Conservation (phyloP, 2,329 filamentous ascomycete genomes). For the Thielaviopsis populi region DNA sequence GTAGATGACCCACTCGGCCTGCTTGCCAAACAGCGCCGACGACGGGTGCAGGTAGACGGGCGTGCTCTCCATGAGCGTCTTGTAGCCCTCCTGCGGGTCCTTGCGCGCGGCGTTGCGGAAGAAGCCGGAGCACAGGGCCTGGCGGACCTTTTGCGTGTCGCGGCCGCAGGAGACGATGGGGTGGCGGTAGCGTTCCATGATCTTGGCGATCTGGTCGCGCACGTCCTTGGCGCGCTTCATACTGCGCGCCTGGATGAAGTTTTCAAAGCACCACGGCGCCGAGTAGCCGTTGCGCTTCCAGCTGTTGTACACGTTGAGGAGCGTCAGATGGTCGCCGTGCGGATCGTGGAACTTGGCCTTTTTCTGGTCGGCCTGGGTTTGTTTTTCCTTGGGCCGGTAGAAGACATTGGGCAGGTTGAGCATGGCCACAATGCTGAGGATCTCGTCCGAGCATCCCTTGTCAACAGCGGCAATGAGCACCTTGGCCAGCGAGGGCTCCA, state of each 20-base stretch:
- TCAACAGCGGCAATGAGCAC: constrained; percentile 78
- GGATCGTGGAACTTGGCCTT: constrained; percentile 96
- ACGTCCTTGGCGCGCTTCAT: constrained; percentile 88
- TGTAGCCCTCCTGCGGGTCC: constrained; percentile 92
- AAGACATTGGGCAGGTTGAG: constrained; percentile 76
- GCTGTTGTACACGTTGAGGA: constrained; percentile 93
- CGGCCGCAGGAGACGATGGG: constrained; percentile 70
- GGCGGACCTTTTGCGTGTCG: constrained; percentile 72
- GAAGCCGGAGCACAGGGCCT: constrained; percentile 82
- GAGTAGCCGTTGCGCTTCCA: constrained; percentile 79
- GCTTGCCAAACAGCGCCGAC: constrained; percentile 86
- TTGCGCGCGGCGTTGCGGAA: constrained; percentile 93
- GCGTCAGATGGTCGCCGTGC: constrained; percentile 80
- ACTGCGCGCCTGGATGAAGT: constrained; percentile 84
- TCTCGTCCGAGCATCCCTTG: constrained; percentile 79
- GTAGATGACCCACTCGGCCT: constrained; percentile 92
- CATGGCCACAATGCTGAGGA: constrained; percentile 90
- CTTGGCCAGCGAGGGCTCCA: constrained; percentile 88
- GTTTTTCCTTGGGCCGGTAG: constrained; percentile 94
- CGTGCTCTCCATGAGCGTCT: constrained; percentile 89
- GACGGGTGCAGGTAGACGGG: constrained; percentile 89
- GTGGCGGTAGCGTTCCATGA: constrained; percentile 85
- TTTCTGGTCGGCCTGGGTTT: constrained; percentile 90
- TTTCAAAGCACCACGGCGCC: constrained; percentile 90
- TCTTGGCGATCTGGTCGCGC: constrained; percentile 76